Evolutionary conservation across 352 stramenopile genomes (phyloP).

Genomic region (Pythium sp.): DNA sequence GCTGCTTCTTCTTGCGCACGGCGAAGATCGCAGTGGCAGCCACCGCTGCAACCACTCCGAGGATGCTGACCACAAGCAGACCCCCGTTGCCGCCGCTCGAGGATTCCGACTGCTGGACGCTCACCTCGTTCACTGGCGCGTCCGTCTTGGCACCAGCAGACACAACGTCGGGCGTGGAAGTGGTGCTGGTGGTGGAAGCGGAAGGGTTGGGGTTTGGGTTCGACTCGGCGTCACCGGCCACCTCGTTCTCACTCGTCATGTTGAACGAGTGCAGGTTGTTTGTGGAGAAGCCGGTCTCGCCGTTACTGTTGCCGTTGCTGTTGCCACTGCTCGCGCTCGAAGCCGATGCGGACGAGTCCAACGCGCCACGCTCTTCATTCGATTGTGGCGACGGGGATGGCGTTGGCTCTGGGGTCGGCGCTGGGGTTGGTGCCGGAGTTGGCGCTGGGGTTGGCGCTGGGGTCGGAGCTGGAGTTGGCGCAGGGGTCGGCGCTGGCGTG

Average conservation of each 20-base stretch:
- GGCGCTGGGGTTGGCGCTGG: conserved; percentile 32
- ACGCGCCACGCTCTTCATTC: conserved; percentile 16
- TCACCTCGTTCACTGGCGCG: conserved; percentile 36
- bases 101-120: conserved; percentile 34
- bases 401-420: conserved; percentile 24
- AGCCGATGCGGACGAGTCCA: conserved; percentile 13
- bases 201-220: neutral
- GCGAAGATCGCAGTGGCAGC: conserved; percentile 54
- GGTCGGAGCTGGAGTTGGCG: conserved; percentile 28
- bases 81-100: conserved; percentile 2
- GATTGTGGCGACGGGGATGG: conserved; percentile 18
- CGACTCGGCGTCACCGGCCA: conserved; percentile 9
- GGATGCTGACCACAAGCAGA: conserved; percentile 29
- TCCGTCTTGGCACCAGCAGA: conserved; percentile 18
- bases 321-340: conserved; percentile 16
- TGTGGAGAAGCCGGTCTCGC: conserved; percentile 12
- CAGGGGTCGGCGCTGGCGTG: conserved; percentile 22
- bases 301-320: conserved; percentile 15
- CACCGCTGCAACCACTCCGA: conserved; percentile 39
- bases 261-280: conserved; percentile 5
- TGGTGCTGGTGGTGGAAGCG: neutral
- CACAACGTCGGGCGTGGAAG: conserved; percentile 10
- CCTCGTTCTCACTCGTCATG: conserved; percentile 12
- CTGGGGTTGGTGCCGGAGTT: conserved; percentile 33
- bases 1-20: conserved; percentile 62